These are phyloP conservation scores for Drosera spatulata DNA, from an alignment of 179 eudicot species.

Conservation along the genomic window DNA sequence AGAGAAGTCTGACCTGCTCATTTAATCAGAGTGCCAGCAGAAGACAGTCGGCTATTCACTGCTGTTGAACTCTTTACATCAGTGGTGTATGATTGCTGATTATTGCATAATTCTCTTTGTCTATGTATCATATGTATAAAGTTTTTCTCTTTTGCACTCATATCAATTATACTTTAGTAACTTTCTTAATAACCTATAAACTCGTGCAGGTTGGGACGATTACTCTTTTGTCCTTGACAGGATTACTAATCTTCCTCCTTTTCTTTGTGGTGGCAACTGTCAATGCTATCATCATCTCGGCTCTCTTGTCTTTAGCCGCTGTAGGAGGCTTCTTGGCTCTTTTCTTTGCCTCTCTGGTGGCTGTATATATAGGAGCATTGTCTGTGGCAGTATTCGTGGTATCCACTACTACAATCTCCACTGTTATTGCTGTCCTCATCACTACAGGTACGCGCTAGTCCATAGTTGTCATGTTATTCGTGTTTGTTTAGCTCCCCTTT, in stretches of 20 bases:
- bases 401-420: constrained; percentile 50
- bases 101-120: too few relatives aligned
- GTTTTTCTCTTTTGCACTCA: too few relatives aligned
- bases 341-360: constrained; percentile 71
- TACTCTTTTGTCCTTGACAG: constrained; percentile 48
- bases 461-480: too few relatives aligned
- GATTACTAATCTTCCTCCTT: constrained; percentile 54
- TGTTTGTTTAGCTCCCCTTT: too few relatives aligned
- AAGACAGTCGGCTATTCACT: too few relatives aligned
- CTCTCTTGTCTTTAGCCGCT: constrained; percentile 70
- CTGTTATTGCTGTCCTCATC: constrained; percentile 40
- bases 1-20: too few relatives aligned
- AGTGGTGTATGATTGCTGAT: too few relatives aligned
- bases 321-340: constrained; percentile 88
- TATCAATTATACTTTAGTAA: too few relatives aligned
- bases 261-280: constrained; percentile 75
- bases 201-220: constrained; percentile 72
- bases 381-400: constrained; percentile 64
- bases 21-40: too few relatives aligned
- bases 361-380: constrained; percentile 61
- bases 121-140: too few relatives aligned
- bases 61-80: too few relatives aligned
- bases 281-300: constrained; percentile 69
- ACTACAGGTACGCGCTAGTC: constrained; percentile 35
- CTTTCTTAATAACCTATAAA: not conserved